Percentiles rank a stretch among this genome's conserved stretches.
These are phyloP conservation scores for Coelastrella sp. DNA, from an alignment of 139 green algal species.

Conservation along the genomic window DNA sequence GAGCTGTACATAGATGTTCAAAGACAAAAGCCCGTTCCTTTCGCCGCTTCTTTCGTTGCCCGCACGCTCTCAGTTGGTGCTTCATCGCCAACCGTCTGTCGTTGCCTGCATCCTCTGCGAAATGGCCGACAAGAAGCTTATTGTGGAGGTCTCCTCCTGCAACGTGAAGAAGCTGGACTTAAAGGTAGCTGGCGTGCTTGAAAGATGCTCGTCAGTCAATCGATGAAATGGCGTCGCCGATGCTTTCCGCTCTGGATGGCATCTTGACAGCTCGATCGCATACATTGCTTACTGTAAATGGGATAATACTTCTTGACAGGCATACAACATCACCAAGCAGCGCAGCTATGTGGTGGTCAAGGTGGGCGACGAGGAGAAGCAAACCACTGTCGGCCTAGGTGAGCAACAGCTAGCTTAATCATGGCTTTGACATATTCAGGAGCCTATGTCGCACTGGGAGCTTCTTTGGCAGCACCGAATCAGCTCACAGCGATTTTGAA, in stretches of 20 bases:
- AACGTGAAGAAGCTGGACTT: conserved; percentile 72
- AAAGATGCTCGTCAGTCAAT: conserved; percentile 5
- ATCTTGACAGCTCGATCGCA: too few relatives aligned
- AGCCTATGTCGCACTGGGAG: too few relatives aligned
- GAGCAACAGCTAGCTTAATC: not conserved
- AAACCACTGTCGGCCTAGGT: conserved; percentile 49
- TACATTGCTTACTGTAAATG: too few relatives aligned
- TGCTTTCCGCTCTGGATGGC: too few relatives aligned
- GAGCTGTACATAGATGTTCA: too few relatives aligned
- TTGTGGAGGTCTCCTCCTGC: conserved; percentile 55
- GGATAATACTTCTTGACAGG: conserved; percentile 11
- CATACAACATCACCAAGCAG: conserved; percentile 65
- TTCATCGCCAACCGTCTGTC: not conserved
- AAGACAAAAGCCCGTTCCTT: too few relatives aligned
- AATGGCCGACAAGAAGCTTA: conserved; percentile 55
- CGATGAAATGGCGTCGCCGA: not conserved
- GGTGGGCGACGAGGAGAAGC: conserved; percentile 53
- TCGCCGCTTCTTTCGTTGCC: conserved; percentile 19
- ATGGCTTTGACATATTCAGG: too few relatives aligned
- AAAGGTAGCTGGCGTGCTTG: conserved; percentile 48
- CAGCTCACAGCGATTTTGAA: not conserved
- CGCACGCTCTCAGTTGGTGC: not conserved
- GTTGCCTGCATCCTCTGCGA: not conserved
- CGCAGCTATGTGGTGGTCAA: conserved; percentile 50
- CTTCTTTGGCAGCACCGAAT: too few relatives aligned